Conservation (phyloP, 2,329 filamentous ascomycete species). For the Fonsecaea monophora region DNA sequence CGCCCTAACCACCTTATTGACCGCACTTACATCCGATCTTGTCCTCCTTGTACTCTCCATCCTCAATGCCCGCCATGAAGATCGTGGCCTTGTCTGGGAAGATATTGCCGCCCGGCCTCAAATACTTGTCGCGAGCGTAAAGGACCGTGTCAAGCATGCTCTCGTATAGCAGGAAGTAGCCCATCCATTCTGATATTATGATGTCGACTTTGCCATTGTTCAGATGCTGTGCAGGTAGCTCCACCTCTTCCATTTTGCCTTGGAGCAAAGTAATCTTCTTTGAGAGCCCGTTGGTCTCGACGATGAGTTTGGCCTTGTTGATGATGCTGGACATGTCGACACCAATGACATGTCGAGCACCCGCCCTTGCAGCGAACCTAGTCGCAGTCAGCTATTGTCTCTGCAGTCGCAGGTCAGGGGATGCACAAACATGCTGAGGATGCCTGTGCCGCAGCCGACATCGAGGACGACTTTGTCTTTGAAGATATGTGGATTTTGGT, state of each 20-base stretch:
- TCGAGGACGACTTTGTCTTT: constrained; percentile 94
- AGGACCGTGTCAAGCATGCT: constrained; percentile 98
- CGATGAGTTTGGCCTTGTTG: constrained; percentile 96
- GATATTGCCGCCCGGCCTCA: constrained; percentile 85
- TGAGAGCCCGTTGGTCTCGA: constrained; percentile 85
- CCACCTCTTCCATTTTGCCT: constrained; percentile 99
- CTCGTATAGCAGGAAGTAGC: constrained; percentile 98
- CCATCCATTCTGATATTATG: constrained; percentile 99
- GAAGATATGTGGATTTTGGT: constrained; percentile 94
- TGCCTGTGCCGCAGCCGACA: constrained; percentile 95
- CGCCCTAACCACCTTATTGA: background rate
- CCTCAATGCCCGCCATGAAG: constrained; percentile 95
- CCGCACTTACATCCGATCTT: constrained; percentile 91
- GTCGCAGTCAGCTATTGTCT: constrained; percentile 23
- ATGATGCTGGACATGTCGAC: constrained; percentile 99
- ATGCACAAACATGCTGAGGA: constrained; percentile 85
- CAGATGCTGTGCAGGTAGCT: constrained; percentile 75
- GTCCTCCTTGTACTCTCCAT: constrained; percentile 99
- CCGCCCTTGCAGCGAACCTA: constrained; percentile 96
- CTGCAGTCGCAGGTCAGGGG: background rate
- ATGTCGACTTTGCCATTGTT: constrained; percentile 81
- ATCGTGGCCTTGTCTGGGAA: constrained; percentile 99
- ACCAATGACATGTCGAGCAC: constrained; percentile 97
- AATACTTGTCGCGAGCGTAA: constrained; percentile 92
- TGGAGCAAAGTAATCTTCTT: constrained; percentile 97